Evolutionary conservation across 768 basidiomycete genomes (phyloP).

Genomic region (Cyclocybe aegerita): DNA sequence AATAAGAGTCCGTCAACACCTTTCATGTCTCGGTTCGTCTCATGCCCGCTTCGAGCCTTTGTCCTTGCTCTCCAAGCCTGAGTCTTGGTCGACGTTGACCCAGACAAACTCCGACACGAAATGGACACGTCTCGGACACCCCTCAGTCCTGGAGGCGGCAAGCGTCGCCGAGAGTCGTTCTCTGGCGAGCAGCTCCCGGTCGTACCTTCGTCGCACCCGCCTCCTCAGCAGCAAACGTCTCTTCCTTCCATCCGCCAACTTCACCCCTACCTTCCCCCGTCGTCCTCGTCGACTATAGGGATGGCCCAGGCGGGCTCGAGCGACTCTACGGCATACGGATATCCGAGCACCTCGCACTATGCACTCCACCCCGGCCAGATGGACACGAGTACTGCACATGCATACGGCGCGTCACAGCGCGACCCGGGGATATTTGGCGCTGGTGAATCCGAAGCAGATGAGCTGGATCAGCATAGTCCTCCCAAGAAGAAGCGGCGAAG

Average conservation of each 20-base stretch:
- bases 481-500: conserved; percentile 83
- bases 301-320: conserved; percentile 24
- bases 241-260: conserved; percentile 71
- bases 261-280: conserved; percentile 62
- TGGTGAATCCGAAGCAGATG: conserved; percentile 59
- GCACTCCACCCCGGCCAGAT: conserved; percentile 8
- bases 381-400: conserved; percentile 13
- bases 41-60: conserved; percentile 24
- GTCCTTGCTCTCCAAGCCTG: conserved; percentile 15
- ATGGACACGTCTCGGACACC: conserved; percentile 26
- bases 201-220: conserved; percentile 15
- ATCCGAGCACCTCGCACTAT: conserved; percentile 11
- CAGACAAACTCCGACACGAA: conserved; percentile 3
- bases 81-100: conserved; percentile 19
- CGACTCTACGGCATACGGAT: conserved; percentile 10
- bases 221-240: conserved; percentile 32
- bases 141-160: conserved; percentile 22
- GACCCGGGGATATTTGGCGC: conserved; percentile 32
- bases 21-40: conserved; percentile 28
- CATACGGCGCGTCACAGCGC: conserved; percentile 23
- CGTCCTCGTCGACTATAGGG: conserved; percentile 26
- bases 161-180: conserved; percentile 21
- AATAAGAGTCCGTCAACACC: conserved; percentile 32
- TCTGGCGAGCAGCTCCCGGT: conserved; percentile 19
- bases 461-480: conserved; percentile 51